Evolutionary conservation across 2,329 filamentous ascomycete genomes (phyloP).

Genomic region (Cryphonectria carpinicola): DNA sequence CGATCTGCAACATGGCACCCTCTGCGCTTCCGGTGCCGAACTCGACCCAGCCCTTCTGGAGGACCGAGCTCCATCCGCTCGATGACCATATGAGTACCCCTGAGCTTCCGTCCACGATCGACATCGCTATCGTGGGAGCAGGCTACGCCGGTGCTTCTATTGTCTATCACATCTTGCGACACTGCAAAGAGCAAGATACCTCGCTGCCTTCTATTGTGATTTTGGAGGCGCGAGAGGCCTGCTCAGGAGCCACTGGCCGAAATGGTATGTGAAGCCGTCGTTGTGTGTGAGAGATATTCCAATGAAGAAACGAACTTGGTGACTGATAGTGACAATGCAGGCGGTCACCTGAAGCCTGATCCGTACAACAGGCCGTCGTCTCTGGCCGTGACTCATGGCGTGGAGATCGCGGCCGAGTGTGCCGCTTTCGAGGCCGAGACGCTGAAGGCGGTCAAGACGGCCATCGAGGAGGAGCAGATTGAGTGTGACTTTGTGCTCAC

Average conservation of each 20-base stretch:
- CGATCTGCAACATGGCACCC: slow-evolving; percentile 19
- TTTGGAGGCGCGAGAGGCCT: slow-evolving; percentile 41
- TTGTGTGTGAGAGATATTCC: neutral
- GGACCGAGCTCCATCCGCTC: slow-evolving; percentile 42
- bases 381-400: slow-evolving; percentile 33
- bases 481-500: slow-evolving; percentile 51
- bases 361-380: slow-evolving; percentile 36
- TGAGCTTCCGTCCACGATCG: slow-evolving; percentile 43
- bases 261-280: slow-evolving; percentile 37
- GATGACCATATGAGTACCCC: slow-evolving; percentile 46
- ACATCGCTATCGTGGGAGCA: slow-evolving; percentile 52
- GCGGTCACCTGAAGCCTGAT: slow-evolving; percentile 42
- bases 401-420: slow-evolving; percentile 37
- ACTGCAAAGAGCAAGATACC: slow-evolving; percentile 18
- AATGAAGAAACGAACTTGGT: slow-evolving; percentile 10
- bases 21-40: slow-evolving; percentile 34
- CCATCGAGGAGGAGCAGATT: slow-evolving; percentile 43
- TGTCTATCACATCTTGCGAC: slow-evolving; percentile 45
- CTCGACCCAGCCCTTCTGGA: slow-evolving; percentile 47
- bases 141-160: slow-evolving; percentile 51
- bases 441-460: slow-evolving; percentile 39
- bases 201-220: slow-evolving; percentile 35
- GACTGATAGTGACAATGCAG: slow-evolving; percentile 13
- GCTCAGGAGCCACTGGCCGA: slow-evolving; percentile 44
- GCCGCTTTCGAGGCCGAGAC: slow-evolving; percentile 37